Evolutionary conservation across 139 green algal genomes (phyloP).

Genomic region (Asterochloris erici): DNA sequence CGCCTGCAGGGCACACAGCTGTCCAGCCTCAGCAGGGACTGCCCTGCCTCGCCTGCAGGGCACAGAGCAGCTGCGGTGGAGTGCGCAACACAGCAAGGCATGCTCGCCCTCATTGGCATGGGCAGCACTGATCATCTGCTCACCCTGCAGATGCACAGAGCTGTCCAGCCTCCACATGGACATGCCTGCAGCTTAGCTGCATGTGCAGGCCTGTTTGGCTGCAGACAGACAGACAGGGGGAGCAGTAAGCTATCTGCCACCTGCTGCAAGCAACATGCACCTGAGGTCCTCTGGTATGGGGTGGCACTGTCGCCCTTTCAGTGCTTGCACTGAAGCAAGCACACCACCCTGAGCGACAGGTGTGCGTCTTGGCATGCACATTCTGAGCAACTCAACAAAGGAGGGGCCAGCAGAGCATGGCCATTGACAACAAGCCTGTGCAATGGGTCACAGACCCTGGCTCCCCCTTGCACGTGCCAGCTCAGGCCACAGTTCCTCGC

Average conservation of each 20-base stretch:
- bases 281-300: too few relatives aligned
- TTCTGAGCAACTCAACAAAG: neutral
- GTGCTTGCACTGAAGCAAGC: too few relatives aligned
- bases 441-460: neutral
- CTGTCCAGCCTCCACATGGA: neutral
- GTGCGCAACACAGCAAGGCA: neutral
- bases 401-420: neutral
- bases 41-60: slow-evolving; percentile 27
- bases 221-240: too few relatives aligned
- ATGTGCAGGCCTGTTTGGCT: too few relatives aligned
- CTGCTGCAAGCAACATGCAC: too few relatives aligned
- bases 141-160: neutral
- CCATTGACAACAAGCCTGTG: neutral
- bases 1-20: slow-evolving; percentile 13
- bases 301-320: too few relatives aligned
- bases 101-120: neutral
- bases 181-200: too few relatives aligned
- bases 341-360: neutral
- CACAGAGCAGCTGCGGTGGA: neutral
- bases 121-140: neutral
- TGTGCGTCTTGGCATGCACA: neutral
- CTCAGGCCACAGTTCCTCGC: neutral
- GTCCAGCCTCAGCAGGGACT: neutral
- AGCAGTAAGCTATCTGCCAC: too few relatives aligned
- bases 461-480: neutral